Conservation (phyloP, 1,284 basidiomycete species). For the Leccinum subfulvum region DNA sequence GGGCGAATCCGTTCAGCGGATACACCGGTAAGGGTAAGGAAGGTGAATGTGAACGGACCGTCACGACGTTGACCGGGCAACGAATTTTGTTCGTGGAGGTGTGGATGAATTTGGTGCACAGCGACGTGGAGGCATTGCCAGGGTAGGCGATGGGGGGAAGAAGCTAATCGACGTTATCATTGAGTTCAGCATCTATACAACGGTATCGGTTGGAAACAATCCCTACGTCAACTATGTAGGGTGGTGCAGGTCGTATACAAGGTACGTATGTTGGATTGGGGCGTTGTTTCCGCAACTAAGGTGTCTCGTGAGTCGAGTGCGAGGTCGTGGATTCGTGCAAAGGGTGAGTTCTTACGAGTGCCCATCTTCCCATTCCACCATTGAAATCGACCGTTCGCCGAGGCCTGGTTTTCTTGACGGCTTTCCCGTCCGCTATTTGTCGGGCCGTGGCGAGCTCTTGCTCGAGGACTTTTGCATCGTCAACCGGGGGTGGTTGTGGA, state of each 20-base stretch:
- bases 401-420: conserved; percentile 87
- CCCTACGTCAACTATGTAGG: conserved; percentile 81
- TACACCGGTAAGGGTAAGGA: background rate
- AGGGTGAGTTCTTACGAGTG: conserved; percentile 50
- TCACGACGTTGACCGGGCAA: conserved; percentile 94
- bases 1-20: conserved; percentile 1
- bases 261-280: conserved; percentile 74
- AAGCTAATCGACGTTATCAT: conserved; percentile 53
- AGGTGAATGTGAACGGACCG: conserved; percentile 49
- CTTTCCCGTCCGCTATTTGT: conserved; percentile 68
- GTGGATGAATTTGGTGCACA: conserved; percentile 95
- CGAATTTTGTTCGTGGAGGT: conserved; percentile 98
- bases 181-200: conserved; percentile 22
- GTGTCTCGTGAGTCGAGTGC: background rate
- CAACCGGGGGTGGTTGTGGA: conserved; percentile 73
- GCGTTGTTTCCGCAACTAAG: conserved; percentile 71
- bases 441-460: conserved; percentile 73
- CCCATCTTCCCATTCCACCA: conserved; percentile 82
- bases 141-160: conserved; percentile 90
- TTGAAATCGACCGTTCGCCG: conserved; percentile 94
- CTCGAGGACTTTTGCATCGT: conserved; percentile 71
- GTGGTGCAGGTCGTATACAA: conserved; percentile 75
- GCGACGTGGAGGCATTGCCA: conserved; percentile 84
- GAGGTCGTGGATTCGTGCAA: background rate
- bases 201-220: conserved; percentile 14